Percentiles rank a stretch among this genome's conserved stretches.
Evolutionary conservation across 2,329 filamentous ascomycete genomes (phyloP).

Genomic region (Cytospora mali): DNA sequence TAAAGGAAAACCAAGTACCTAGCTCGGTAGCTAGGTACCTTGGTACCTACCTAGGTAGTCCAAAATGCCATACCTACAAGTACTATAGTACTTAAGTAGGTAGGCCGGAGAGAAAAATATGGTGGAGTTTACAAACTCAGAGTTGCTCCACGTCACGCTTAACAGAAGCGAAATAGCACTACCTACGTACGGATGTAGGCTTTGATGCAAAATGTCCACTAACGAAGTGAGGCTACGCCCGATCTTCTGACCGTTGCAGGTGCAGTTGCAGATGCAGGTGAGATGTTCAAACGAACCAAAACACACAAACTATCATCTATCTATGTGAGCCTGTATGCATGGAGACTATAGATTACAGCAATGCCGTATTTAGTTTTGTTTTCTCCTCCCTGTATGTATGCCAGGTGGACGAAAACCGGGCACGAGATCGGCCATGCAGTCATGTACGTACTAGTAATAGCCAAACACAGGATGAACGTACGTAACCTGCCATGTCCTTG

Average conservation of each 20-base stretch:
- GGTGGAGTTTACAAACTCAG: background rate
- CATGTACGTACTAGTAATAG: no score
- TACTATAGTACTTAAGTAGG: no score
- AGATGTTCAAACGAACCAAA: slow-evolving; percentile 15
- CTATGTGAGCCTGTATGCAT: no score
- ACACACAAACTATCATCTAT: background rate
- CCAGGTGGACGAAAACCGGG: background rate
- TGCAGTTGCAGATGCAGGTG: slow-evolving; percentile 8
- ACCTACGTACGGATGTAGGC: background rate
- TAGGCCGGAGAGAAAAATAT: background rate
- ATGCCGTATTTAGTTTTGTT: no score
- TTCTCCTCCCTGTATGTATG: background rate
- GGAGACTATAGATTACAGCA: no score
- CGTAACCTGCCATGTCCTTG: background rate
- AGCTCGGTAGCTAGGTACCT: no score
- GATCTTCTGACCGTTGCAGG: slow-evolving; percentile 22
- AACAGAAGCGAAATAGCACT: slow-evolving; percentile 21
- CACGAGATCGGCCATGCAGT: background rate
- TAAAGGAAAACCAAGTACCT: no score
- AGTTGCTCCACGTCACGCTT: slow-evolving; percentile 18
- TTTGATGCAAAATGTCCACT: background rate
- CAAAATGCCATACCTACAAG: no score
- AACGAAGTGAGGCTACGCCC: no score
- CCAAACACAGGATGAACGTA: background rate
- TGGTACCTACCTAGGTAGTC: no score